Base-by-base conservation (phyloP, 2,329 filamentous ascomycete species). In the Rutstroemia sydowiana region DNA sequence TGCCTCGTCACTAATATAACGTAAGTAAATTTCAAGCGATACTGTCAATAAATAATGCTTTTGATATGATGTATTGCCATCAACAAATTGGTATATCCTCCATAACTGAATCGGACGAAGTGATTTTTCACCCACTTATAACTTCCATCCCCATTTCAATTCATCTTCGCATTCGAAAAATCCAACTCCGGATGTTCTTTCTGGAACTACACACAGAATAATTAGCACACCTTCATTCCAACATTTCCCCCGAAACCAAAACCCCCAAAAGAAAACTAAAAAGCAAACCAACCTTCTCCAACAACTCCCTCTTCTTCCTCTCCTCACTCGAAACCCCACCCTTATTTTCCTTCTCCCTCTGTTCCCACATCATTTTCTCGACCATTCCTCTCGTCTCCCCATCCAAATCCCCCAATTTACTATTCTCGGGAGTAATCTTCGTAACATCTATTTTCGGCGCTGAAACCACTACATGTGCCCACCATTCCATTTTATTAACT, bases 361-460 rank as follows among this genome's bases (percentile, higher is more conserved):
- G 93, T 74, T 98, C 93, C 65, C 80, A 98, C 93, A 98, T 98
- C 93, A 98, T 98, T 81, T 98, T 98, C 82, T 98, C 93, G 41
- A 98, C 93, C 92, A 98, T 97, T 54, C 84, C 81, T 58, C 93
- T 81, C 49, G 93, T 98, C 76, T 95, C 87, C 55, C 93, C 93
- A 66, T 97, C 92, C 60, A 98, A 75, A 69, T 98, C 93, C 52
- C 87, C 84, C 65, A 98, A 76, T 70, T 90, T 95, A 67, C 85
- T 91, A 68, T 86, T 91, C 72, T 97, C 93, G 20, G 93, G 93
- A 67, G 84, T 81, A 71, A 98, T 97, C 75, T 95, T 96, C 63
- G 85, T 84, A 32, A 95, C 89, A 72, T 98, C 93, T 70, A 98
- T 95, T 71, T 85, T 87, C 57, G 93, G 93, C 3, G 91, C 92